Evolutionary conservation across 2,329 filamentous ascomycete genomes (phyloP), one percentile per base, ranked within the genome.

Genomic region (Atkinsonella texensis): DNA sequence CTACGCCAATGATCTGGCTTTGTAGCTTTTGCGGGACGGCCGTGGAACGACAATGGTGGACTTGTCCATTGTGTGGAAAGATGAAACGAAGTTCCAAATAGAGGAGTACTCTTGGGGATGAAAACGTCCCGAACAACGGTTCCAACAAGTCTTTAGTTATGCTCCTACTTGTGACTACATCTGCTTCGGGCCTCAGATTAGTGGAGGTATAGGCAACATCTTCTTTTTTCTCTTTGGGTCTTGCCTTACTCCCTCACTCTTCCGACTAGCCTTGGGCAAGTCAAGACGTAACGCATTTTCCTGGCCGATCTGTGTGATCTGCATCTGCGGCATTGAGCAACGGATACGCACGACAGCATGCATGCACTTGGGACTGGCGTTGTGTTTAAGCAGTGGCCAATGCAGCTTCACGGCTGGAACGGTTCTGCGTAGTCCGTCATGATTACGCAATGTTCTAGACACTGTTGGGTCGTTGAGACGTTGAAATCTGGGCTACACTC

Each of bases 31-130:
- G 79, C 55, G 71, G 70, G 9, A 74, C 69, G 2, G 61, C 65
- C 28, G 76, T 80, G 67, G 74, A 79, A 52, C 65, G 68, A 44
- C 69, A 73, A 55, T 80, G 76, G 75, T 80, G 77, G 77, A 76
- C 72, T 23, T 81, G 79, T 56, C 72, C 72, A 17, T 63, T 68
- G 3, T 82, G 79, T 59, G 76, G 76, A 2, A 70, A 65, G 55
- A 72, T 81, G 65, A 80, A 80, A 63, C 68, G 74, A 11, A 72
- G 62, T 53, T 77, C 74, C 48, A 60, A 57, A 57, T 54, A 51
- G 48, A 12, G 31, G 31, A 17, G 2, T n/a, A 20, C 33, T 40
- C 28, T 2, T 18, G 12, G 15, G 3, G 18, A 45, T 3, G 20
- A 28, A 8, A 28, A 28, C 20, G 28, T 28, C 2, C 7, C 7